Percentiles rank a stretch among this genome's conserved stretches.
phyloP scores from a whole-genome alignment of 2,329 filamentous ascomycete species.

The Periconia digitata region DNA sequence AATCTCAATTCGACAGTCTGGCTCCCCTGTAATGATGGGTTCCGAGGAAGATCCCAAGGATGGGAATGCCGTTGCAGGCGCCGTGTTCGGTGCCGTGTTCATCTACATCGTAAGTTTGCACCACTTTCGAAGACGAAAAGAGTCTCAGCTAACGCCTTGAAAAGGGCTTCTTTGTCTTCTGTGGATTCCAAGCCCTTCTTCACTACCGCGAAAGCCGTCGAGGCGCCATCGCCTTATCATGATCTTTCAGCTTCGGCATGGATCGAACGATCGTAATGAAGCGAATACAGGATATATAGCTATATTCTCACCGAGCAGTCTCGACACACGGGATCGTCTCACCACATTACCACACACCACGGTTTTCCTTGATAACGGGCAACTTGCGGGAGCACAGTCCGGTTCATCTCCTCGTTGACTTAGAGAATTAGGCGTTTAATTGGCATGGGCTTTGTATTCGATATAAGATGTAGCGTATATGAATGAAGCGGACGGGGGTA shows the following conservation, averaged over 20 bases:
- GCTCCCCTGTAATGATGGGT: slow-evolving; percentile 83
- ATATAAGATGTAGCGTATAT: neutral
- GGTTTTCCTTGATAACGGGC: slow-evolving; percentile 1
- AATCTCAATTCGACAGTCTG: slow-evolving; percentile 55
- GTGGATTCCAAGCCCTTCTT: slow-evolving; percentile 82
- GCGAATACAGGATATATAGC: no score
- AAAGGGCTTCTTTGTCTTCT: slow-evolving; percentile 84
- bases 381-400: no score
- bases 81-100: slow-evolving; percentile 83
- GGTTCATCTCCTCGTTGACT: neutral
- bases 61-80: slow-evolving; percentile 75
- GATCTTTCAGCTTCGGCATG: slow-evolving; percentile 6
- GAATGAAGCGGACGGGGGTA: neutral
- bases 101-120: slow-evolving; percentile 78
- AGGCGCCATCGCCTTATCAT: slow-evolving; percentile 78
- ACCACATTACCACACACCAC: no score
- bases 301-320: no score
- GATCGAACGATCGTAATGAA: neutral
- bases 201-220: slow-evolving; percentile 80
- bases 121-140: neutral
- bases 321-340: neutral
- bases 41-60: slow-evolving; percentile 69
- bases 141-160: slow-evolving; percentile 8
- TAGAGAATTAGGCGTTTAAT: slow-evolving; percentile 11
- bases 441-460: slow-evolving; percentile 1